Percentiles rank a stretch among this genome's conserved stretches.
Evolutionary conservation across 306 rosid genomes (phyloP).

Genomic region (Lagenaria siceraria): DNA sequence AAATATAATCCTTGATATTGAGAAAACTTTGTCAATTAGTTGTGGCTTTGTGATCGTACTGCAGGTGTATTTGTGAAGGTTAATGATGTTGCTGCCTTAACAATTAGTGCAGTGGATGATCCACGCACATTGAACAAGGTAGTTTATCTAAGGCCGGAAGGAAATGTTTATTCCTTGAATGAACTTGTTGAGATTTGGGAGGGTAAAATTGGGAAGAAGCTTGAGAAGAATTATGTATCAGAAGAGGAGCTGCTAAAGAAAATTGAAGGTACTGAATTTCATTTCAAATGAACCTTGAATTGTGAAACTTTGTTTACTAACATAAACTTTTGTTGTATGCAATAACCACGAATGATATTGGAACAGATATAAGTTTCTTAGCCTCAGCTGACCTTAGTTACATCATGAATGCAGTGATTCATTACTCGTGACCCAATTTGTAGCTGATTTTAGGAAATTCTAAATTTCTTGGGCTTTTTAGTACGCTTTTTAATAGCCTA

Average conservation of each 20-base stretch:
- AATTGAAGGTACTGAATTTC: constrained; percentile 39
- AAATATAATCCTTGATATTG: neutral
- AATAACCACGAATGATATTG: neutral
- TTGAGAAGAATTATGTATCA: constrained; percentile 38
- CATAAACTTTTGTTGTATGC: neutral
- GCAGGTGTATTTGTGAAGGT: constrained; percentile 55
- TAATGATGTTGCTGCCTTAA: constrained; percentile 65
- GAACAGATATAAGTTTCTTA: neutral
- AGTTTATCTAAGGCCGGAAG: constrained; percentile 58
- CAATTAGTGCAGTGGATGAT: constrained; percentile 59
- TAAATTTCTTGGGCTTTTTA: too few relatives aligned
- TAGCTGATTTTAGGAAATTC: neutral
- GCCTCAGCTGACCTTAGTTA: neutral
- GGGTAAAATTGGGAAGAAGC: constrained; percentile 54
- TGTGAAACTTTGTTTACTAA: neutral
- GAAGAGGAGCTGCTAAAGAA: constrained; percentile 45
- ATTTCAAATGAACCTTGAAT: neutral
- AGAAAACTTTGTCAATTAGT: neutral
- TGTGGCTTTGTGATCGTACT: constrained; percentile 3
- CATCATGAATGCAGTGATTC: neutral
- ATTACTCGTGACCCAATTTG: neutral
- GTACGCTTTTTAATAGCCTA: neutral
- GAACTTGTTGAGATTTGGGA: constrained; percentile 73
- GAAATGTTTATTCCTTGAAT: constrained; percentile 50
- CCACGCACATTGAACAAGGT: constrained; percentile 57